Percentiles rank a stretch among this genome's conserved stretches.
Evolutionary conservation across 1,284 basidiomycete genomes (phyloP).

Genomic region (Dichomitus squalens): DNA sequence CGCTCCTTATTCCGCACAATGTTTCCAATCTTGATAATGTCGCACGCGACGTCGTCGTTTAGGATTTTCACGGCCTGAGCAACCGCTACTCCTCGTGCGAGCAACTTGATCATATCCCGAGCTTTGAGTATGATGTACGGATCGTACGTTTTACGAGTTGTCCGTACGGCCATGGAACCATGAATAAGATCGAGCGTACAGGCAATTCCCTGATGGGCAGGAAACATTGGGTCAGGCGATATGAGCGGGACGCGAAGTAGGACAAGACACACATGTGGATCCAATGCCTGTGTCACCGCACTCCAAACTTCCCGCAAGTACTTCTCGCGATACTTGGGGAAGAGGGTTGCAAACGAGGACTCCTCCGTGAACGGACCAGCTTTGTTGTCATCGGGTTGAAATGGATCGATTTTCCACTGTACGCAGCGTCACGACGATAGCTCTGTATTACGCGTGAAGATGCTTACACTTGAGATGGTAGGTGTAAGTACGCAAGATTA

Average conservation of each 20-base stretch:
- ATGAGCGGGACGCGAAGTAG: not conserved
- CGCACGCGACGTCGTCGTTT: conserved; percentile 90
- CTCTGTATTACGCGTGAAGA: not conserved
- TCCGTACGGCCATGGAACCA: conserved; percentile 96
- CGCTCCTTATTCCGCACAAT: conserved; percentile 95
- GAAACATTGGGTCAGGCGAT: not conserved
- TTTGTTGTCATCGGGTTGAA: conserved; percentile 77
- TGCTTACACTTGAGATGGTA: conserved; percentile 24
- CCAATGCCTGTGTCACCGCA: conserved; percentile 86
- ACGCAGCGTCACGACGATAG: conserved; percentile 7
- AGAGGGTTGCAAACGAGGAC: conserved; percentile 96
- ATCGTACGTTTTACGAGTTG: conserved; percentile 96
- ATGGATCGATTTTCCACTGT: conserved; percentile 90
- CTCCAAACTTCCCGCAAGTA: conserved; percentile 96
- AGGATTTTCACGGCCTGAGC: conserved; percentile 89
- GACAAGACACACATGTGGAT: conserved; percentile 65
- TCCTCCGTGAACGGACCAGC: conserved; percentile 90
- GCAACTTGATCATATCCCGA: conserved; percentile 93
- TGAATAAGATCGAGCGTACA: conserved; percentile 96
- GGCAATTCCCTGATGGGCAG: conserved; percentile 66
- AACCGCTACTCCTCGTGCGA: conserved; percentile 88
- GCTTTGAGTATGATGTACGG: conserved; percentile 97
- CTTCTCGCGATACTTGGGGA: conserved; percentile 98
- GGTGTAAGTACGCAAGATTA: conserved; percentile 18
- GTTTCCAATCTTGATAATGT: conserved; percentile 98